phyloP scores from a whole-genome alignment of 306 rosid species.

The Canavalia gladiata region DNA sequence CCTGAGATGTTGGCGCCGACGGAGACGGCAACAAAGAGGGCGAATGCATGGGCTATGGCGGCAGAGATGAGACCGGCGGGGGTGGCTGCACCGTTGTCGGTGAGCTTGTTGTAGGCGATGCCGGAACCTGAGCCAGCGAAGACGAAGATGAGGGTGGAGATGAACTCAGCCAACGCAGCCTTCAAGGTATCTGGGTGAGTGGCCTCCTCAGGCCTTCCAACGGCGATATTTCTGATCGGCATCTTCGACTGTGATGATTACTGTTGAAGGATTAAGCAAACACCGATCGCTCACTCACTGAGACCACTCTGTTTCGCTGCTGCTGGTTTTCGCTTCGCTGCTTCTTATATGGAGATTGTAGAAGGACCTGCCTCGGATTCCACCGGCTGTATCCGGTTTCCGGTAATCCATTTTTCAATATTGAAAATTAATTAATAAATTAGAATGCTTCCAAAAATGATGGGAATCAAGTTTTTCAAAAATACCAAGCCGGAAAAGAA shows the following conservation, averaged over 20 bases:
- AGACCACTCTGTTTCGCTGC: slow-evolving; percentile 17
- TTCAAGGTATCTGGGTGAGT: slow-evolving; percentile 73
- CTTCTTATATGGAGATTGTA: slow-evolving; percentile 52
- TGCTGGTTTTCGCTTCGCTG: slow-evolving; percentile 17
- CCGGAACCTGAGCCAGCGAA: slow-evolving; percentile 93
- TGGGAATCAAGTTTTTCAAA: slow-evolving; percentile 35
- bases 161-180: slow-evolving; percentile 83
- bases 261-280: background rate
- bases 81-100: slow-evolving; percentile 56
- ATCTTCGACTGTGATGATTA: slow-evolving; percentile 38
- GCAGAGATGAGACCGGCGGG: slow-evolving; percentile 81
- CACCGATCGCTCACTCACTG: slow-evolving; percentile 8
- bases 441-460: slow-evolving; percentile 3
- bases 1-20: slow-evolving; percentile 86
- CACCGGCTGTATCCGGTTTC: slow-evolving; percentile 70
- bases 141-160: slow-evolving; percentile 89
- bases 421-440: slow-evolving; percentile 1
- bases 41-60: slow-evolving; percentile 81
- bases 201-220: slow-evolving; percentile 72
- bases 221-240: slow-evolving; percentile 80
- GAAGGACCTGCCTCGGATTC: background rate
- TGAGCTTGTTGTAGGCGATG: slow-evolving; percentile 85
- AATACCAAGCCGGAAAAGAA: slow-evolving; percentile 19
- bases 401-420: slow-evolving; percentile 46
- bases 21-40: slow-evolving; percentile 83